Base-by-base conservation (phyloP, 2,329 filamentous ascomycete species). In the Venturia oleaginea region DNA sequence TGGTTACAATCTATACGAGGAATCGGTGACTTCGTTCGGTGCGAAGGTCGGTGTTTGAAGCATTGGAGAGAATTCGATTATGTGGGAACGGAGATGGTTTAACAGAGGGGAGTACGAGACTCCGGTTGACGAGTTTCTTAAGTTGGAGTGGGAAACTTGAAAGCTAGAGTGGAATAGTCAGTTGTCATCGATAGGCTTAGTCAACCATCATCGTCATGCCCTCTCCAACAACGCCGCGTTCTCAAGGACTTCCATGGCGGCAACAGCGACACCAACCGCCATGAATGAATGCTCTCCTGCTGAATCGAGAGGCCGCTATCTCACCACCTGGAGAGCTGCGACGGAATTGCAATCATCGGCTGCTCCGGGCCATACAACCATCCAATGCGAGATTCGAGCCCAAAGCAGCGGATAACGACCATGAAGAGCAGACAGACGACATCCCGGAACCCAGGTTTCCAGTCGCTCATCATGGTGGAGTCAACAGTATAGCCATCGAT, bases 401-500 rank as follows among this genome's bases (percentile, higher is more conserved):
- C 66, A 76, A 27, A 76, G 71, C 40, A 48, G 67, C 24, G 67
- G 67, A 40, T 65, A 66, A 37, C 40, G 57, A 65, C 64, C 48
- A 61, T 62, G 65, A 71, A 37, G 42, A 66, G 37, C 54, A 19
- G 63, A 67, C 71, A 60, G 76, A 74, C 34, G 69, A 70, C 70
- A 19, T 73, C 70, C 64, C 67, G 70, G 62, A 59, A 19, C 74
- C 51, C n/a, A 54, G 43, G 10, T 34, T 72, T 76, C 22, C 66
- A 82, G 82, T 80, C 59, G 90, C 91, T 1, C 92, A 96, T 75
- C 83, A 84, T 63, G 84, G 90, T 4, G 92, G 92, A 17, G 89
- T 92, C 43, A 94, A 88, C 71, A 85, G 88, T 46, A 78, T 97
- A 48, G 86, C 89, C 0, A 82, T 96, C 46, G 92, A 97, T 71